Evolutionary conservation across 139 green algal genomes (phyloP), one percentile per base, ranked within the genome.

Genomic region (Coccomyxa sp.): DNA sequence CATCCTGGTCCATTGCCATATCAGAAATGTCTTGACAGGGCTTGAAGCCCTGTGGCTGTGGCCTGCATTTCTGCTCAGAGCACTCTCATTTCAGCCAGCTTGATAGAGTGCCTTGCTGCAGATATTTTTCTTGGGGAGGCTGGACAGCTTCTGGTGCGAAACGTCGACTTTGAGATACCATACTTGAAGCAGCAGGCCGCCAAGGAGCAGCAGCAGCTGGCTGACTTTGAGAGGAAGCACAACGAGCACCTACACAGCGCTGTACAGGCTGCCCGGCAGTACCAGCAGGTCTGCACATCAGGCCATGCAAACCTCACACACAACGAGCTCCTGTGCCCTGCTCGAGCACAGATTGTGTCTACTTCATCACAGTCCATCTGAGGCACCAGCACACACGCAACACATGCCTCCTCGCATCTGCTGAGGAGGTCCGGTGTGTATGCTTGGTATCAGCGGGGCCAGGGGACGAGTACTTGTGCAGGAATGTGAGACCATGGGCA

Each of bases 151-250:
- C 76, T 96, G 73, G 40, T 85, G 0, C 84, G 91, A 50, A 92
- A 93, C 78, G 89, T 87, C 9, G 92, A 96, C 78, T 95, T 89
- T 75, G 92, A 96, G 68, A 85, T 94, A 1, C 92, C 92, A 0
- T 94, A 86, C 39, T 68, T 93, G 34, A 89, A 89, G 39, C 90
- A 92, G 74, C 82, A 90, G 78, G 78, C 76, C n/a, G 73, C 83
- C 39, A 89, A 85, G 39, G 39, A 12, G 10, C 83, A 86, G 77
- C 78, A 86, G 33, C 84, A 89, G 80, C 85, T 95, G 14, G n/a
- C 64, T 4, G 92, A 96, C 55, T 55, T 85, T 36, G 89, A 96
- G 35, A 78, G 84, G 8, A 85, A 79, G 40, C 84, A 87, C 14
- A 89, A 76, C 2, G 92, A 96, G 33, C 90, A 84, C 36, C 35